Conservation (phyloP, 352 stramenopile genomes). For the Phytophthora pinifolia region DNA sequence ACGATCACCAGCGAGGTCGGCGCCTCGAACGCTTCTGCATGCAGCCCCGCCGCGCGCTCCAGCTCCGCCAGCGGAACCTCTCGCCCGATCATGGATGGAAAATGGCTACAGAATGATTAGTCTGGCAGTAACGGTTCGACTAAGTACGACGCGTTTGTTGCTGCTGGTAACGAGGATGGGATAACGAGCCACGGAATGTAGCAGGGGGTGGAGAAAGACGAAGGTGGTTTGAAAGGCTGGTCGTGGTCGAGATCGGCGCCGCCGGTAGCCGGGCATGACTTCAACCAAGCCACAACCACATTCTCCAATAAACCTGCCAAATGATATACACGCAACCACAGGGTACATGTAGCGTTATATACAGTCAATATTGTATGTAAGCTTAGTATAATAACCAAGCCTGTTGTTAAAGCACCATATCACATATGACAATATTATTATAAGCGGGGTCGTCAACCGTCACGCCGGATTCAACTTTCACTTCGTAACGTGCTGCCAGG, state of each 20-base stretch:
- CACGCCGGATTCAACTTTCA: constrained; percentile 30
- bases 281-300: constrained; percentile 8
- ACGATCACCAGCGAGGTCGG: constrained; percentile 65
- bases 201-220: too few species aligned
- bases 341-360: background rate
- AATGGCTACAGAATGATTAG: background rate
- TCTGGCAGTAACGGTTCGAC: background rate
- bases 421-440: too few species aligned
- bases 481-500: constrained; percentile 16
- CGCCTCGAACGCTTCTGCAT: constrained; percentile 37
- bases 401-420: too few species aligned
- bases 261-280: constrained; percentile 2
- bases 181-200: background rate
- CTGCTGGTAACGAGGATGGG: background rate
- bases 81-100: constrained; percentile 47
- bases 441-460: constrained; percentile 2
- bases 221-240: constrained; percentile 3
- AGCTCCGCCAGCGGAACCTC: constrained; percentile 55
- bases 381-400: too few species aligned
- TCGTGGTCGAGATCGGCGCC: constrained; percentile 7
- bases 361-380: background rate
- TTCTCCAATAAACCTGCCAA: background rate
- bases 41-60: constrained; percentile 42
- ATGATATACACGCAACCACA: background rate
- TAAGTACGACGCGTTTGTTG: constrained; percentile 10